Evolutionary conservation across 495 filamentous ascomycete genomes (phyloP), one percentile per base, ranked within the genome.

Genomic region (Annulohypoxylon moriforme): DNA sequence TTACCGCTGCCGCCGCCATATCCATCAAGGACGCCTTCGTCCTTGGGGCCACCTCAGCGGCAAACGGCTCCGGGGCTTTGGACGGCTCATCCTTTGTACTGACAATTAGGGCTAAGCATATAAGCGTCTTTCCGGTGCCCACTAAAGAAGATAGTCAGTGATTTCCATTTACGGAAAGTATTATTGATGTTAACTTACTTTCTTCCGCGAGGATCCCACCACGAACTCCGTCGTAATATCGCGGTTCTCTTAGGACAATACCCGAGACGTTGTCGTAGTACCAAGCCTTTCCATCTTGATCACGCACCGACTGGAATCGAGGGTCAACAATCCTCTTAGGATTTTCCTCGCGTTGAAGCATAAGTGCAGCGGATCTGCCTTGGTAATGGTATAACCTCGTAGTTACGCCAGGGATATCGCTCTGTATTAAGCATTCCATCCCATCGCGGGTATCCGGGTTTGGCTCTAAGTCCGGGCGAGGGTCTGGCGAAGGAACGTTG

Each of bases 41-140:
- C 52, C 85, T 85, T 8, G 82, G 74, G 0, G 76, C 81, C 25
- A 77, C 78, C n/a, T 79, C 75, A 36, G 77, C 78, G 20, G 83
- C 71, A 38, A 86, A 85, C 71, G 90, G 88, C 59, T 90, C 80
- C 1, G 87, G 76, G 18, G 58, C 65, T 53, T 59, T 71, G 11
- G 93, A 86, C 6, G 89, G 85, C 62, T 95, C 86, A 33, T 89
- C 85, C 69, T 86, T 89, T 0, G 93, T 97, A 10, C 92, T 89
- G n/a, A 96, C 82, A 40, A 97, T 92, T 1, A 94, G 81, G 29
- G 94, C 86, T 16, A 98, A 82, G 63, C 92, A 93, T 9, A 98
- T 96, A 27, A 97, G 78, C 0, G 95, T 98, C 81, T 98, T 98
- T 0, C 95, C 94, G 4, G 89, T 85, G 10, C 88, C 88, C 83